Percentiles rank a stretch among this genome's conserved stretches.
phyloP scores from a whole-genome alignment of 2,329 filamentous ascomycete genomes.

The Cordyceps tenuipes region DNA sequence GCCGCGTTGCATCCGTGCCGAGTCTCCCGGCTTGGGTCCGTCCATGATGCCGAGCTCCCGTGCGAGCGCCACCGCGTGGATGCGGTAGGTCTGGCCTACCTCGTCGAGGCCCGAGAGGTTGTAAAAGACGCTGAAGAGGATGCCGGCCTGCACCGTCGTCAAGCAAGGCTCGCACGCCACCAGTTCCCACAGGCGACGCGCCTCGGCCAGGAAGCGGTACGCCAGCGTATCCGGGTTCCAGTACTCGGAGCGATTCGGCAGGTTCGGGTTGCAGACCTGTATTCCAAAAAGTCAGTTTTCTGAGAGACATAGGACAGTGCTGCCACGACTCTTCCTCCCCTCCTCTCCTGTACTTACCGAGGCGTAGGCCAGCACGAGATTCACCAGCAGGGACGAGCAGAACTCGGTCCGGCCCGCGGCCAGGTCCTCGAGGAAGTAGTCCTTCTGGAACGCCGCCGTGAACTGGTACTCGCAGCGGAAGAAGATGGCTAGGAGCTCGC shows the following conservation, averaged over 20 bases:
- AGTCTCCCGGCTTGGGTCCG: background rate
- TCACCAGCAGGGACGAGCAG: slow-evolving; percentile 14
- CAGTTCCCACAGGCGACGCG: slow-evolving; percentile 25
- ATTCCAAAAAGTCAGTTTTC: too few species aligned
- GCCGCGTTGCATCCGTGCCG: background rate
- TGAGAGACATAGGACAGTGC: too few species aligned
- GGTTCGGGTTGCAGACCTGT: slow-evolving; percentile 21
- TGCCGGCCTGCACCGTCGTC: slow-evolving; percentile 23
- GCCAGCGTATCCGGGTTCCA: slow-evolving; percentile 25
- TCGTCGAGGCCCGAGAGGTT: background rate
- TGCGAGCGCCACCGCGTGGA: background rate
- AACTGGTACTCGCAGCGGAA: slow-evolving; percentile 17
- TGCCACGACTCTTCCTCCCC: too few species aligned
- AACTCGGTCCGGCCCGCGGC: background rate
- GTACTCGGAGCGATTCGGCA: slow-evolving; percentile 21
- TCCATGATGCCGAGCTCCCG: background rate
- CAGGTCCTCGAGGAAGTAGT: slow-evolving; percentile 16
- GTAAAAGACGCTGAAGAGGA: slow-evolving; percentile 20
- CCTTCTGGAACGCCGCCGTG: slow-evolving; percentile 14
- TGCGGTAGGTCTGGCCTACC: background rate
- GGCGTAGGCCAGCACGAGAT: slow-evolving; percentile 14
- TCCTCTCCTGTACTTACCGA: background rate
- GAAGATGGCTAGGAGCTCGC: slow-evolving; percentile 11
- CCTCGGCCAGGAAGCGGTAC: slow-evolving; percentile 26
- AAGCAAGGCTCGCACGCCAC: slow-evolving; percentile 12